Percentiles rank a stretch among this genome's conserved stretches.
Evolutionary conservation across 2,329 filamentous ascomycete species (phyloP).

Genomic region (Diplodia mutila): DNA sequence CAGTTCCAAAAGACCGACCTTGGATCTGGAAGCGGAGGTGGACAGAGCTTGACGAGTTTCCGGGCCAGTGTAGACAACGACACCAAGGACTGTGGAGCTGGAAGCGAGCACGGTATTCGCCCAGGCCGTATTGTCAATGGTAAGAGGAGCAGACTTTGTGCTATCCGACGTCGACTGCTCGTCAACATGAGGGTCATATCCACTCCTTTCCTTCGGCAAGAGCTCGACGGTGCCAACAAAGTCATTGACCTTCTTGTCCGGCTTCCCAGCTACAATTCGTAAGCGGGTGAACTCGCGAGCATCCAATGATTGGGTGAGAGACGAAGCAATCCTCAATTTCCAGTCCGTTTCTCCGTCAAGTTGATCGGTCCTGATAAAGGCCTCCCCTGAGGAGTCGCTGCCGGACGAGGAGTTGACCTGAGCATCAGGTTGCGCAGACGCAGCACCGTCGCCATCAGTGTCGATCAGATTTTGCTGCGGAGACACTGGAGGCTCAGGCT

Average conservation of each 20-base stretch:
- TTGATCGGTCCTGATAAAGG: constrained; percentile 96
- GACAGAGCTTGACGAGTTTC: constrained; percentile 94
- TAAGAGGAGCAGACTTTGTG: constrained; percentile 70
- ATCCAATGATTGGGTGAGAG: constrained; percentile 78
- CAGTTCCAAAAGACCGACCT: constrained; percentile 89
- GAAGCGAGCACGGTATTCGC: constrained; percentile 97
- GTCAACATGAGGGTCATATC: constrained; percentile 49
- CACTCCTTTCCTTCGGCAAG: constrained; percentile 56
- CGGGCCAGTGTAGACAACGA: constrained; percentile 91
- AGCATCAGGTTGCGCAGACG: constrained; percentile 15
- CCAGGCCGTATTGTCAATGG: constrained; percentile 98
- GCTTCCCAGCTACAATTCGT: constrained; percentile 80
- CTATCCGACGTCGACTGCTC: constrained; percentile 31
- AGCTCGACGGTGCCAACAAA: constrained; percentile 90
- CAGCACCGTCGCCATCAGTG: constrained; percentile 22
- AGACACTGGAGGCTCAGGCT: constrained; percentile 30
- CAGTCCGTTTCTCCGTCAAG: constrained; percentile 98
- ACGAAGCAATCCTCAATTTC: constrained; percentile 89
- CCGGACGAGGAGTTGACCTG: constrained; percentile 28
- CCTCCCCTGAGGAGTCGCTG: constrained; percentile 66
- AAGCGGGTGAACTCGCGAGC: constrained; percentile 69
- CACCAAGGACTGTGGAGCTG: constrained; percentile 83
- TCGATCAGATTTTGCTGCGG: constrained; percentile 19
- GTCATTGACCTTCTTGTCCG: constrained; percentile 91
- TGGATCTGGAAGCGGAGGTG: constrained; percentile 87